Base-by-base conservation (phyloP, 805 yeast genomes). In the Jamesozyma hellenica region DNA sequence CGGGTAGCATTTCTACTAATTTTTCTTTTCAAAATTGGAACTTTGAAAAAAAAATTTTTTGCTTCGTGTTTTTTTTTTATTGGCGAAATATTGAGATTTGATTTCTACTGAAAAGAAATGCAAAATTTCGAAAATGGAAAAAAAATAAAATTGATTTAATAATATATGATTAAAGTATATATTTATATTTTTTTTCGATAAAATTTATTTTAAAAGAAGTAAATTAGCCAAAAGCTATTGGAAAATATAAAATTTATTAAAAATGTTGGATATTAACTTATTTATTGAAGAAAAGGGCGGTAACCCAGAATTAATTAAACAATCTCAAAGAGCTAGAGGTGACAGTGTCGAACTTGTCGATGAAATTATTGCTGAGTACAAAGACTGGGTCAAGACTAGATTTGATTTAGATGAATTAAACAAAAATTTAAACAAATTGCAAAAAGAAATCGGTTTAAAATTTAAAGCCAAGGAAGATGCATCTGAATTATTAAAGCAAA, bases 201-300 rank as follows among this genome's bases (percentile, higher is more conserved):
- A n/a, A n/a, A n/a, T n/a, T n/a, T n/a, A n/a, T n/a, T n/a, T n/a
- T n/a, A n/a, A n/a, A n/a, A n/a, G n/a, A n/a, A n/a, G n/a, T n/a
- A n/a, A n/a, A n/a, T n/a, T n/a, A n/a, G n/a, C n/a, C n/a, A n/a
- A n/a, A n/a, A n/a, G n/a, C n/a, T n/a, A n/a, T n/a, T n/a, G 14
- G 29, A 11, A 27, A 29, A 29, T 7, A n/a, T 13, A 29, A n/a
- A n/a, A 29, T 14, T 15, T 5, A 12, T 11, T 13, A 28, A n/a
- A 28, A 5, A 90, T 92, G 98, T 78, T 92, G 66, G 98, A 92
- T 64, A 85, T 92, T 50, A 71, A 81, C 50, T 82, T 83, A 60
- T 92, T 92, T 62, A 80, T 92, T 52, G 95, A 79, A 52, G 98
- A 92, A 60, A 90, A 87, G 67, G 98, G 98, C 43, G 98, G 98